Percentiles rank a stretch among this genome's conserved stretches.
Evolutionary conservation across 2,329 filamentous ascomycete genomes (phyloP).

Genomic region (Neocatenulostroma microsporum): DNA sequence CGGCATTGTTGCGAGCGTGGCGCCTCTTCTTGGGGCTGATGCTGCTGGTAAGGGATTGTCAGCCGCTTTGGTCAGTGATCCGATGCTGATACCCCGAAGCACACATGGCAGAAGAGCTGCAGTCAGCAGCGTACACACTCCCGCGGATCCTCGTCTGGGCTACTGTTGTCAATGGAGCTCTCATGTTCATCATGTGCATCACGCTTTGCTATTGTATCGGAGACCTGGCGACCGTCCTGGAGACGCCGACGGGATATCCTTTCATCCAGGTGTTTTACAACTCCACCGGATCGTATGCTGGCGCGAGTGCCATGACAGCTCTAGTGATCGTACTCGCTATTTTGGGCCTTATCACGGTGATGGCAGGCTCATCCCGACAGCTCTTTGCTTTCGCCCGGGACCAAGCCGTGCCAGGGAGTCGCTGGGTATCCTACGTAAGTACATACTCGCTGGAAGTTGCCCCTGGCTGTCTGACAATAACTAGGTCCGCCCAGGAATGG

Average conservation of each 20-base stretch:
- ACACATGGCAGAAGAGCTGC: constrained; percentile 22
- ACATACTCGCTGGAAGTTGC: neutral
- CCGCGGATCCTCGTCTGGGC: constrained; percentile 17
- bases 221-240: neutral
- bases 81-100: constrained; percentile 17
- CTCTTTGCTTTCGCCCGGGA: constrained; percentile 20
- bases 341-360: constrained; percentile 13
- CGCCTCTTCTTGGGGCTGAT: constrained; percentile 2
- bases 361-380: constrained; percentile 15
- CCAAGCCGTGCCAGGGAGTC: constrained; percentile 12
- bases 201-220: constrained; percentile 29
- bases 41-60: neutral
- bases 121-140: constrained; percentile 14
- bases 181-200: constrained; percentile 20
- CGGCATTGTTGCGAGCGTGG: no score
- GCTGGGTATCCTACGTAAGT: constrained; percentile 8
- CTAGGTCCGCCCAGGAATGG: constrained; percentile 5
- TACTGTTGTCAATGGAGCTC: constrained; percentile 15
- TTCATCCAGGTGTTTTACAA: constrained; percentile 7
- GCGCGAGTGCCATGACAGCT: constrained; percentile 2
- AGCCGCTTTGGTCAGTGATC: neutral
- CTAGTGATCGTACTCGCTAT: constrained; percentile 6
- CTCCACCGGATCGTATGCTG: constrained; percentile 1
- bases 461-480: neutral
- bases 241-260: constrained; percentile 3